Evolutionary conservation across 2,329 filamentous ascomycete genomes (phyloP).

Genomic region (Apiospora arundinis): DNA sequence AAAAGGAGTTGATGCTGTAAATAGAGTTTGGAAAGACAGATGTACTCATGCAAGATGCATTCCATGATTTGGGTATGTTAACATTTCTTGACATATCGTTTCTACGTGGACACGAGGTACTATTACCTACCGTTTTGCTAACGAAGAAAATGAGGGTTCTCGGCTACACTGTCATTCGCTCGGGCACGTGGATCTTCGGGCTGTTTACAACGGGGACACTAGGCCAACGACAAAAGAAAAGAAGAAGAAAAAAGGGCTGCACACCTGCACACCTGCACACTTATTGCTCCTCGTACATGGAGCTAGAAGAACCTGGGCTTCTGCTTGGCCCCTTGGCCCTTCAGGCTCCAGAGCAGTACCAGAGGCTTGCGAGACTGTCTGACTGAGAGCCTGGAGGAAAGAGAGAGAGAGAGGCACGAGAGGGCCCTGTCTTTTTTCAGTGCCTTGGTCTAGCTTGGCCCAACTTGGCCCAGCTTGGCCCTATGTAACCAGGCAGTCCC

Average conservation of each 20-base stretch:
- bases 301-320: background rate
- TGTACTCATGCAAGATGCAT: background rate
- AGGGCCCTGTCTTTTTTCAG: too few species aligned
- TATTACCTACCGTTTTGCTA: constrained; percentile 1
- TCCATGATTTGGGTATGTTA: background rate
- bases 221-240: background rate
- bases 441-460: too few species aligned
- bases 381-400: too few species aligned
- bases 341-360: background rate
- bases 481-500: background rate
- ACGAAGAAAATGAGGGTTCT: background rate
- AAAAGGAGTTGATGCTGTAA: background rate
- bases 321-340: too few species aligned
- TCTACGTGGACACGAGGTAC: background rate
- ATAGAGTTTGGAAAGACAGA: background rate
- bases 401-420: too few species aligned
- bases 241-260: background rate
- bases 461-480: too few species aligned
- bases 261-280: too few species aligned
- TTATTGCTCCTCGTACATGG: background rate
- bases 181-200: constrained; percentile 7
- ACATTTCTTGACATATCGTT: background rate
- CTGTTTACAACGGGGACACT: constrained; percentile 11
- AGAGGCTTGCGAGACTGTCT: too few species aligned
- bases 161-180: constrained; percentile 7